Evolutionary conservation across 805 yeast species (phyloP), one percentile per base, ranked within the genome.

Genomic region (Candida germanica): DNA sequence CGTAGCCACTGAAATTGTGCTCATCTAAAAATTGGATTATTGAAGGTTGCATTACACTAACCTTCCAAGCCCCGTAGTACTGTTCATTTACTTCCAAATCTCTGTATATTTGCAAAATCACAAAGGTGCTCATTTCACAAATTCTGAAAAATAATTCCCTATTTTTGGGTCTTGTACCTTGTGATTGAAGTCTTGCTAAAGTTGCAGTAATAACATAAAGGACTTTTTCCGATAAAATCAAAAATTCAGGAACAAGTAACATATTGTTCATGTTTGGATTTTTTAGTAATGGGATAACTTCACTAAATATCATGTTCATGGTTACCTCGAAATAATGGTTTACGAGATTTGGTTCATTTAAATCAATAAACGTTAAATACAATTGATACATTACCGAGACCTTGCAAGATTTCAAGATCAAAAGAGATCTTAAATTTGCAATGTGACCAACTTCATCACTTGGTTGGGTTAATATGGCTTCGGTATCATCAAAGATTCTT

Each of bases 11-110:
- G 14, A 33, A 33, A 15, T 33, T 23, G 8, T 33, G 18, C 6
- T 33, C 13, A 10, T 17, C 19, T 10, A 33, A 24, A 15, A 9
- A 18, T 13, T 30, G 7, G 11, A 34, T 25, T 3, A 28, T 16
- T 3, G 14, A 27, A 2, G 26, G n/a, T 11, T 34, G 31, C 4
- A 34, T 27, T 8, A 34, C 5, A 9, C 28, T 22, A n/a, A 27
- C 21, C 17, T 34, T 34, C 37, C 37, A 34, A 11, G 37, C 37
- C 17, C 27, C 28, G 29, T 34, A 34, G 27, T 34, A 34, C 29
- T 34, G 27, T 8, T 30, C 32, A 10, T 15, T 34, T 13, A 34
- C 21, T 9, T 27, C 21, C n/a, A 26, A 34, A 17, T 22, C 26
- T 13, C 21, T 15, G 16, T 27, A 21, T 3, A 34, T n/a, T 5